Base-by-base conservation (phyloP, 179 eudicot species). In the Vitellaria paradoxa region DNA sequence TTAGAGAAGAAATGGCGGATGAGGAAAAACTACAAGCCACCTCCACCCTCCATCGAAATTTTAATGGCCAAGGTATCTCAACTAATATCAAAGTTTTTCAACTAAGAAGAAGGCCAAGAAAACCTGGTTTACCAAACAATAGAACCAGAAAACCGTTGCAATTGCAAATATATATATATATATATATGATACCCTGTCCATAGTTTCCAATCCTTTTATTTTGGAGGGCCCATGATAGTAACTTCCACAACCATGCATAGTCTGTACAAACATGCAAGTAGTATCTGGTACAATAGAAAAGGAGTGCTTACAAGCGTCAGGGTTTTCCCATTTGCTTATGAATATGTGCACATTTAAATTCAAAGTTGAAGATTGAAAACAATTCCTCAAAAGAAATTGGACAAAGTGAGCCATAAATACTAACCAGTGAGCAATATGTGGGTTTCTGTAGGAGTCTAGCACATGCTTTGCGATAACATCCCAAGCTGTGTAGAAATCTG, bases 401-500 rank as follows among this genome's bases (percentile, higher is more conserved):
- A 74, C 40, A 49, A 40, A 45, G 52, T 7, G 45, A 46, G 77
- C 18, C 50, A 67, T 46, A 24, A 60, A 82, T 65, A 72, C 82
- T 80, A 86, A 93, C 99, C 98, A 79, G 70, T 87, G 75, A 74
- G 96, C 90, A 83, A 92, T 80, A 77, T 83, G 63, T 20, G 97
- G 92, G 82, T 89, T 87, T 62, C 74, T 83, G 23, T 74, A 76
- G 87, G 87, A 93, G 76, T 85, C 86, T 77, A 76, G 71, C 46
- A 80, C 89, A 79, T 90, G 85, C 80, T 88, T 88, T 70, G 82
- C 76, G 68, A 92, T 83, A 74, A 96, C 94, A 81, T 80, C 84
- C 99, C 99, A 96, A 69, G 97, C 98, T 78, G 94, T 88, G 76
- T 96, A 96, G 80, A 96, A 93, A 84, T 96, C 99, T 96, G 91